A percentile compares a stretch with the other conserved stretches of the same genome.
phyloP scores from a whole-genome alignment of 2,329 filamentous ascomycete species.

The Phyllosticta ampelicida region DNA sequence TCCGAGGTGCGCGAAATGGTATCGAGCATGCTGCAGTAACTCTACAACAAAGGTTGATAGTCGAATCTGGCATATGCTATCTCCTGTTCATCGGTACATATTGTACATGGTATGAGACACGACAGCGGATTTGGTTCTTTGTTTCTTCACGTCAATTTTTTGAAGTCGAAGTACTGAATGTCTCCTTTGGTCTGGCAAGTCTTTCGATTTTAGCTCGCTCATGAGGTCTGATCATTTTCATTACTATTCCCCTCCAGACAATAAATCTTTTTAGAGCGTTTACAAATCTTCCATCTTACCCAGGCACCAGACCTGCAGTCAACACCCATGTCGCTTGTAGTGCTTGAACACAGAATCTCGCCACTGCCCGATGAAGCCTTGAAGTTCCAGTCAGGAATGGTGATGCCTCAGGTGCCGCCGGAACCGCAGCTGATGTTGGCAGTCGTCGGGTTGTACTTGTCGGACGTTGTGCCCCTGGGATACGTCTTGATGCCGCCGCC shows the following conservation, averaged over 20 bases:
- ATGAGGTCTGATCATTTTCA: neutral
- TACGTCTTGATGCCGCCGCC: conserved; percentile 38
- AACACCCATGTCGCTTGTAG: conserved; percentile 1
- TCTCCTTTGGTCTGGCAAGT: neutral
- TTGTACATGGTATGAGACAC: neutral
- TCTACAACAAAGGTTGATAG: neutral
- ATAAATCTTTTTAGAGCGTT: neutral
- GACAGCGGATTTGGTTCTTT: neutral
- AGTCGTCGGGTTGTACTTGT: conserved; percentile 29
- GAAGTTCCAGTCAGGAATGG: conserved; percentile 4
- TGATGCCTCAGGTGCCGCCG: conserved; percentile 1
- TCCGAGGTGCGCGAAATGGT: conserved; percentile 46
- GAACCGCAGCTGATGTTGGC: conserved; percentile 8
- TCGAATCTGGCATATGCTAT: neutral
- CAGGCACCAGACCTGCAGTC: conserved; percentile 3
- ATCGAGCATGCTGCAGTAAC: conserved; percentile 16
- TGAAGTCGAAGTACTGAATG: neutral
- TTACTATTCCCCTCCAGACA: neutral
- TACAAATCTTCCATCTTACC: neutral
- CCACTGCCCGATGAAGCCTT: neutral
- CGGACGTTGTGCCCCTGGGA: conserved; percentile 37
- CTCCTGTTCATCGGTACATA: neutral
- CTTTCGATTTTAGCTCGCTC: neutral
- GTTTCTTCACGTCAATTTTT: neutral
- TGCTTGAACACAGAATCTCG: conserved; percentile 6